phyloP scores from a whole-genome alignment of 1,284 basidiomycete species.

The Phylloboletellus chloephorus region DNA sequence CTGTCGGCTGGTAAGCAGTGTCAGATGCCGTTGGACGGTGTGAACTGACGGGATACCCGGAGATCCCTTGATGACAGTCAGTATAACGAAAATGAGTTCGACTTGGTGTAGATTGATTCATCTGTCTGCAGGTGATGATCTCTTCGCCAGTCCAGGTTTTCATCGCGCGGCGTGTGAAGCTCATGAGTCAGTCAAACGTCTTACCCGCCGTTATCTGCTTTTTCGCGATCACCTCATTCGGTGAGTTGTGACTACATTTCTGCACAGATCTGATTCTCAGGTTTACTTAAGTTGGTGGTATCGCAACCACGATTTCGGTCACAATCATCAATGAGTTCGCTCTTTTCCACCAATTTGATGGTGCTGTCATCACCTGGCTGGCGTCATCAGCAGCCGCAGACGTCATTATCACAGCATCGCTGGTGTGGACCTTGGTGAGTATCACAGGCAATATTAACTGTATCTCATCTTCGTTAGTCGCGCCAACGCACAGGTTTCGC shows the following conservation, averaged over 20 bases:
- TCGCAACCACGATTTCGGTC: constrained; percentile 38
- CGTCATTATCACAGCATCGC: constrained; percentile 40
- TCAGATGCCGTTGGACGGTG: neutral
- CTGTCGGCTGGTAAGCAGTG: constrained; percentile 31
- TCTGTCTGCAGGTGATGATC: constrained; percentile 35
- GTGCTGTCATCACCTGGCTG: constrained; percentile 45
- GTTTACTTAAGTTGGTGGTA: constrained; percentile 37
- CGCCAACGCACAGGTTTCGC: constrained; percentile 17
- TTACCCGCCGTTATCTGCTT: constrained; percentile 35
- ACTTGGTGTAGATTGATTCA: neutral
- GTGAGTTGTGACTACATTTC: constrained; percentile 28
- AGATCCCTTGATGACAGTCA: constrained; percentile 22
- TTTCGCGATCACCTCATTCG: constrained; percentile 37
- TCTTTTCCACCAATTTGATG: constrained; percentile 21
- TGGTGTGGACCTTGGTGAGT: constrained; percentile 43
- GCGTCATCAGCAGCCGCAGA: constrained; percentile 42
- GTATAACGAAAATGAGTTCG: neutral
- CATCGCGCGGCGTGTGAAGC: constrained; percentile 46
- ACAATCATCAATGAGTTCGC: constrained; percentile 12
- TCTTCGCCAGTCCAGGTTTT: constrained; percentile 51
- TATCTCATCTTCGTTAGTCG: constrained; percentile 4
- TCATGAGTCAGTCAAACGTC: constrained; percentile 39
- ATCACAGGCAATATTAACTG: neutral
- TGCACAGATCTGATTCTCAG: neutral
- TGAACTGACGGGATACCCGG: constrained; percentile 1